phyloP scores from a whole-genome alignment of 192 early-diverging fungal species.

The Geranomyces michiganensis region DNA sequence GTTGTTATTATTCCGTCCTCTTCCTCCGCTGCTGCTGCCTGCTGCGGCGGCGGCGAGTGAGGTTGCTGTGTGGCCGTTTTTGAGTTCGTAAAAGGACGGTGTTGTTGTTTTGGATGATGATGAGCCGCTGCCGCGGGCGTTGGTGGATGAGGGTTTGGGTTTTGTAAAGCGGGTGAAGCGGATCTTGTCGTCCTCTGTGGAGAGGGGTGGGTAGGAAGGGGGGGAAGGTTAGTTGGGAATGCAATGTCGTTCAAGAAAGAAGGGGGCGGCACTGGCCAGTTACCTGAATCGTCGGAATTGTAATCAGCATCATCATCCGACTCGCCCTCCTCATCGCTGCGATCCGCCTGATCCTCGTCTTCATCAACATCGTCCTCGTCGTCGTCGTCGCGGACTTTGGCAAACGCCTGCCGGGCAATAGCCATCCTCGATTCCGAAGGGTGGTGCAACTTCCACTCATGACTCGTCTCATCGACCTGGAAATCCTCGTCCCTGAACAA shows the following conservation, averaged over 20 bases:
- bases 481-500: conserved; percentile 92
- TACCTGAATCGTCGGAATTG: conserved; percentile 23
- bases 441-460: conserved; percentile 80
- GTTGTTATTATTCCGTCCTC: no score
- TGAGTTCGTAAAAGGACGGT: conserved; percentile 44
- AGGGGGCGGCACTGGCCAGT: neutral
- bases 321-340: conserved; percentile 18
- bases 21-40: neutral
- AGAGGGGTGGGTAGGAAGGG: neutral
- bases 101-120: conserved; percentile 13
- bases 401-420: conserved; percentile 35
- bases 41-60: conserved; percentile 1
- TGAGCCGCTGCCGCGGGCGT: no score
- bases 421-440: conserved; percentile 48
- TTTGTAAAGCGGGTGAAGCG: conserved; percentile 28
- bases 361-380: conserved; percentile 26
- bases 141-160: conserved; percentile 6
- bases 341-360: neutral
- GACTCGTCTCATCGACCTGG: conserved; percentile 80
- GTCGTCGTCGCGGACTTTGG: conserved; percentile 36
- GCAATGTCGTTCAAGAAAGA: conserved; percentile 14
- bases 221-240: neutral
- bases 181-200: conserved; percentile 42
- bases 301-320: conserved; percentile 31
- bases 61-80: conserved; percentile 18